Conservation (phyloP, 2,329 filamentous ascomycete genomes). For the Colletotrichum paranaense region DNA sequence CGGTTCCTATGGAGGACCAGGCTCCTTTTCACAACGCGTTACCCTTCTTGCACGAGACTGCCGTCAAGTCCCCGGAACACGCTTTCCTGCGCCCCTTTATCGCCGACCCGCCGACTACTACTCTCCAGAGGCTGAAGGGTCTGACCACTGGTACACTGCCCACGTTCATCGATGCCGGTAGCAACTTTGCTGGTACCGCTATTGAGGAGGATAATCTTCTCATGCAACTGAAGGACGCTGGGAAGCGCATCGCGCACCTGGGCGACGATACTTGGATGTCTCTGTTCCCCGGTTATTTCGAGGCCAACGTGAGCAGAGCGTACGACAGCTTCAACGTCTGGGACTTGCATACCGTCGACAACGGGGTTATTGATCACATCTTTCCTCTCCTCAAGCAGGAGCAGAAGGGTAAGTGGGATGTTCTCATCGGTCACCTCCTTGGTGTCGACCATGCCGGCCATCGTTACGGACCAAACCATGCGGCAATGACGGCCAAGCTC, state of each 20-base stretch:
- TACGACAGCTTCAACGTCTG: constrained; percentile 99
- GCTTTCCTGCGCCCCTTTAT: constrained; percentile 95
- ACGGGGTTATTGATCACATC: constrained; percentile 91
- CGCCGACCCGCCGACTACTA: constrained; percentile 94
- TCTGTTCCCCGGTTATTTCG: constrained; percentile 93
- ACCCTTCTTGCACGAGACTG: constrained; percentile 86
- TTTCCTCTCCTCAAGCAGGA: constrained; percentile 80
- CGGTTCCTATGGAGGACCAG: constrained; percentile 76
- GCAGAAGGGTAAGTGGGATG: constrained; percentile 82
- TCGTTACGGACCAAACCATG: constrained; percentile 92
- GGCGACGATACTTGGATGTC: constrained; percentile 99
- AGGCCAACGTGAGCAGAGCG: constrained; percentile 83
- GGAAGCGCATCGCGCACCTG: constrained; percentile 86
- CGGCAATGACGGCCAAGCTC: constrained; percentile 90
- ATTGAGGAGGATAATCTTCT: constrained; percentile 92
- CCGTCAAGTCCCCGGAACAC: constrained; percentile 78
- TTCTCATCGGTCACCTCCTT: constrained; percentile 93
- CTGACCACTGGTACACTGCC: constrained; percentile 94
- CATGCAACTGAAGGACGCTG: constrained; percentile 72
- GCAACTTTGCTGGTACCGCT: constrained; percentile 93
- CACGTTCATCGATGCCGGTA: constrained; percentile 93
- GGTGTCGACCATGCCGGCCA: constrained; percentile 98
- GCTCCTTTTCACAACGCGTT: constrained; percentile 85
- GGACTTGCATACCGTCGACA: constrained; percentile 97
- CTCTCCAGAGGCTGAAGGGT: constrained; percentile 91